Base-by-base conservation (phyloP, 805 yeast genomes). In the Yarrowia sp. region DNA sequence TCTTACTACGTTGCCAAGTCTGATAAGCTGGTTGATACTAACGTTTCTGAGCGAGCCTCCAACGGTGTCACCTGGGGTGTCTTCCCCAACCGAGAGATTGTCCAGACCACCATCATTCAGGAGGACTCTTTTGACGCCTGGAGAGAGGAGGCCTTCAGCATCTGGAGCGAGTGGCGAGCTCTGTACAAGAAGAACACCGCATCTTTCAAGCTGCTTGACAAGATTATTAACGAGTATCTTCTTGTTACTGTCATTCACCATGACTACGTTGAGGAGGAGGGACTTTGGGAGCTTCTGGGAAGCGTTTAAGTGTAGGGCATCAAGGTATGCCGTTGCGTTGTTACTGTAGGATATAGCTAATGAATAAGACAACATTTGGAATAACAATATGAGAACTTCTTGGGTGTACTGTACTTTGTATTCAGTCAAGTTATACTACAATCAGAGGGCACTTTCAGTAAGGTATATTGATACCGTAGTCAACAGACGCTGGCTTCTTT, bases 41-140 rank as follows among this genome's bases (percentile, higher is more conserved):
- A 89, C 72, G 78, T 88, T 74, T 81, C 81, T 0, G 75, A 80
- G 1, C 81, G 79, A 15, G 78, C 79, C 20, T 87, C 92, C 52
- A 89, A 88, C 71, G 97, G 95, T 34, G 96, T 95, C 9, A 95
- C 99, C 0, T 95, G 99, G 99, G 99, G 98, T 70, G 97, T 90
- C 2, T 94, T 95, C 83, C 96, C 96, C 9, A 88, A 88, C 77
- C 86, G 92, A 71, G 97, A 92, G 75, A 88, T 92, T 43, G 85
- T 92, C 43, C 98, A 93, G 77, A 90, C 98, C 0, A 95, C 99
- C 0, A 89, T 93, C 70, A 87, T 95, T 68, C 97, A 93, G 75
- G 90, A 87, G 72, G 97, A 92, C 73, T 91, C 98, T 1, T 94
- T 95, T 80, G 85, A 85, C 72, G 97, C 97, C 0, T 95, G 99